phyloP scores from a whole-genome alignment of 257 asterid genomes.

The Handroanthus guayacan region DNA sequence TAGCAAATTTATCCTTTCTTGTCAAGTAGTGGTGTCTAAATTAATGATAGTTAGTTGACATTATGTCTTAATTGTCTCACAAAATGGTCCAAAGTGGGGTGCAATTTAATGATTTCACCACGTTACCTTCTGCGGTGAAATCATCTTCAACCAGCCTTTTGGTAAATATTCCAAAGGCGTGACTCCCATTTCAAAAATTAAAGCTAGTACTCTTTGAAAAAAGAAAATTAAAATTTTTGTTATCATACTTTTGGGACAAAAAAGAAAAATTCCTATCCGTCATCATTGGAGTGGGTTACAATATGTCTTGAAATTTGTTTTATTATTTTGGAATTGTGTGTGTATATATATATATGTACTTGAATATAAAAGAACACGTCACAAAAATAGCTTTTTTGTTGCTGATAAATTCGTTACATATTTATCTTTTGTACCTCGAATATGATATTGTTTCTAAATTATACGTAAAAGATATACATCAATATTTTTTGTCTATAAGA shows the following conservation, averaged over 20 bases:
- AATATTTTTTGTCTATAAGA: no score
- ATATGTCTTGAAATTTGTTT: not conserved
- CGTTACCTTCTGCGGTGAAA: constrained; percentile 34
- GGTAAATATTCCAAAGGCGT: constrained; percentile 28
- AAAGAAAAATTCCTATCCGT: not conserved
- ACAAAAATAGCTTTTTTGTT: no score
- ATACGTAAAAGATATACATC: no score
- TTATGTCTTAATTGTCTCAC: constrained; percentile 14
- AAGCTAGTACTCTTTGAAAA: not conserved
- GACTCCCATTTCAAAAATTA: not conserved
- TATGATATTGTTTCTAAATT: no score
- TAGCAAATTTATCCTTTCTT: not conserved
- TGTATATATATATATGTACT: no score
- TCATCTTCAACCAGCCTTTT: constrained; percentile 16
- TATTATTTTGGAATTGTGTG: not conserved
- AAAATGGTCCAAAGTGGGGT: constrained; percentile 41
- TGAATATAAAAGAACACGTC: no score
- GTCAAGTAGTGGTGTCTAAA: not conserved
- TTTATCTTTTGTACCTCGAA: no score
- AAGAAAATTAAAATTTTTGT: not conserved
- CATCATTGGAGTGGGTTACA: not conserved
- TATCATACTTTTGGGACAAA: not conserved
- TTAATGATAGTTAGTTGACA: constrained; percentile 27
- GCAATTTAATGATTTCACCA: constrained; percentile 41
- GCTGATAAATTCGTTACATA: no score